Evolutionary conservation across 495 filamentous ascomycete species (phyloP).

Genomic region (Echria macrotheca): DNA sequence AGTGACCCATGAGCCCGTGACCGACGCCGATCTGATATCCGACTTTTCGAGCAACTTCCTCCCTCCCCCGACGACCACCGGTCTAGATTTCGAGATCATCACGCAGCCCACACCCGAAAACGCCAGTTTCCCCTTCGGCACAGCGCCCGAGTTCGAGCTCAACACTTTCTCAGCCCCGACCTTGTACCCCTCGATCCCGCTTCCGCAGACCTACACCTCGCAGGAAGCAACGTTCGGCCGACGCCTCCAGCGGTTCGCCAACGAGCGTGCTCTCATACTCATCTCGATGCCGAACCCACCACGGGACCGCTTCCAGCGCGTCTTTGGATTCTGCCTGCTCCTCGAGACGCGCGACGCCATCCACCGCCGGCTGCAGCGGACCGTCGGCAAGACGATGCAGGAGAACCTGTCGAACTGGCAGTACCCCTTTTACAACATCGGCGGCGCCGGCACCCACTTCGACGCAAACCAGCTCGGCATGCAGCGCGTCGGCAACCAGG

Average conservation of each 20-base stretch:
- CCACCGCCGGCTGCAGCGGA: slow-evolving; percentile 35
- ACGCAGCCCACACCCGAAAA: slow-evolving; percentile 33
- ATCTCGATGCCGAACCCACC: slow-evolving; percentile 50
- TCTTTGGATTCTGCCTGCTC: slow-evolving; percentile 63
- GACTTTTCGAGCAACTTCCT: slow-evolving; percentile 5
- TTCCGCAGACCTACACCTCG: slow-evolving; percentile 45
- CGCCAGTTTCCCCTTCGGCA: slow-evolving; percentile 29
- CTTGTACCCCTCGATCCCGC: slow-evolving; percentile 26
- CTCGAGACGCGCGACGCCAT: slow-evolving; percentile 49
- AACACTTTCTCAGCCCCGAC: slow-evolving; percentile 2
- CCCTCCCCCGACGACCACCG: slow-evolving; percentile 21
- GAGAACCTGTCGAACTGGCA: slow-evolving; percentile 55
- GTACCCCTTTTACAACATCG: slow-evolving; percentile 60
- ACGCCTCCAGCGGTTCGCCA: slow-evolving; percentile 58
- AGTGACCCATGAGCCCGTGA: slow-evolving; percentile 24
- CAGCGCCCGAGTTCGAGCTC: slow-evolving; percentile 19
- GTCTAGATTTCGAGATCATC: slow-evolving; percentile 30
- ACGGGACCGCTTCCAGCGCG: slow-evolving; percentile 42
- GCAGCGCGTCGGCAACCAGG: slow-evolving; percentile 27
- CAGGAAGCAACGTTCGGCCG: slow-evolving; percentile 68
- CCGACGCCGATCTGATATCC: slow-evolving; percentile 1
- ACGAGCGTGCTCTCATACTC: slow-evolving; percentile 60
- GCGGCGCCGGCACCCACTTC: slow-evolving; percentile 65
- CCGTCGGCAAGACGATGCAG: slow-evolving; percentile 33
- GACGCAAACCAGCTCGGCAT: slow-evolving; percentile 22